These are phyloP conservation scores for Tetratostichococcus sp. DNA, from an alignment of 139 green algal species.

Conservation along the genomic window DNA sequence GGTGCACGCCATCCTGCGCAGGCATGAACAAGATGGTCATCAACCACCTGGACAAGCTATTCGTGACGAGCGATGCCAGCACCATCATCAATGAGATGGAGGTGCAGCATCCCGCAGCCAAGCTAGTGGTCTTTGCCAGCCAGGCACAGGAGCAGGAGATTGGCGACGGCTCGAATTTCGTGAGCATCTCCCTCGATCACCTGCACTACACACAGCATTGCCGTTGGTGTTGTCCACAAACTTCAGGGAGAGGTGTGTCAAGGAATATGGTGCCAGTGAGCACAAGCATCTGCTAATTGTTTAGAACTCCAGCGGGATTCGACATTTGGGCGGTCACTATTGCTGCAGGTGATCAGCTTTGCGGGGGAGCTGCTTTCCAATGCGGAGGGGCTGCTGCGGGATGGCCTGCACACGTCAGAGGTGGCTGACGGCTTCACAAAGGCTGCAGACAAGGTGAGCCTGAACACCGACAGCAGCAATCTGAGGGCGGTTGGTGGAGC, in stretches of 20 bases:
- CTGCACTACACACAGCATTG: too few species aligned
- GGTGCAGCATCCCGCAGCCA: slow-evolving; percentile 94
- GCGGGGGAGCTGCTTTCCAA: slow-evolving; percentile 89
- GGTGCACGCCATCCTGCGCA: too few species aligned
- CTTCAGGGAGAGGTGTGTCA: too few species aligned
- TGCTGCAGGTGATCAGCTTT: slow-evolving; percentile 76
- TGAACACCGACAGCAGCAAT: background rate
- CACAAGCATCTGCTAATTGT: too few species aligned
- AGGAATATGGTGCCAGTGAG: too few species aligned
- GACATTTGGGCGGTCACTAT: background rate
- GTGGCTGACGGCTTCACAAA: slow-evolving; percentile 93
- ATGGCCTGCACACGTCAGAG: slow-evolving; percentile 90
- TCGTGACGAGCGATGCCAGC: slow-evolving; percentile 93
- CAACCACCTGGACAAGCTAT: slow-evolving; percentile 98
- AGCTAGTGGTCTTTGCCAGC: slow-evolving; percentile 89
- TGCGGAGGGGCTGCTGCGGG: slow-evolving; percentile 84
- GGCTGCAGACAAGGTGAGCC: slow-evolving; percentile 60
- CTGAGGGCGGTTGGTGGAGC: too few species aligned
- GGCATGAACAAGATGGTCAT: slow-evolving; percentile 99
- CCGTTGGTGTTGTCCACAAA: too few species aligned
- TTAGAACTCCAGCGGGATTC: too few species aligned
- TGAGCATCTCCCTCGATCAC: too few species aligned
- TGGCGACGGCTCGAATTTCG: slow-evolving; percentile 96
- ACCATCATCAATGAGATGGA: slow-evolving; percentile 97
- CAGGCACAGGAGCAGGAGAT: slow-evolving; percentile 94